phyloP scores from a whole-genome alignment of 225 moss, liverwort and hornwort genomes.

The Takakia lepidozioides region DNA sequence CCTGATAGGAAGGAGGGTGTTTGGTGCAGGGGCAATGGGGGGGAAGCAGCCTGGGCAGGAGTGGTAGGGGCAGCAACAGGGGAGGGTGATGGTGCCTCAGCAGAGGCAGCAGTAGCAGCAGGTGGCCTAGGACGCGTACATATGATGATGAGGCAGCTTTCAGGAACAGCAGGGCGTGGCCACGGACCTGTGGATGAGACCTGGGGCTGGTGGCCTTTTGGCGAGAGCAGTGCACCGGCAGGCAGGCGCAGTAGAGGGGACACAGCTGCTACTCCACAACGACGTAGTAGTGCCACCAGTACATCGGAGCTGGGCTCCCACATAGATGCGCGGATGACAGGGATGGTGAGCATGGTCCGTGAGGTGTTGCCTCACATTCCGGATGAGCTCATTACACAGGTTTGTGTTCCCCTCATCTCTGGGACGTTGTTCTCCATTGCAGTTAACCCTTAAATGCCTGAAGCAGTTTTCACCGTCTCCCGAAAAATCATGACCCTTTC shows the following conservation, averaged over 20 bases:
- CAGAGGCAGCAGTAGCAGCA: slow-evolving; percentile 39
- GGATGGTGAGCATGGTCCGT: slow-evolving; percentile 89
- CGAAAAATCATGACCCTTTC: too few relatives aligned
- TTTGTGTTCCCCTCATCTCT: slow-evolving; percentile 7
- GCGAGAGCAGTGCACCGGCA: slow-evolving; percentile 51
- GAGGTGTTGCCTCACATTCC: slow-evolving; percentile 92
- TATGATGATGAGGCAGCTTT: slow-evolving; percentile 78
- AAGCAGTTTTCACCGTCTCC: too few relatives aligned
- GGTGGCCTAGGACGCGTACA: slow-evolving; percentile 74
- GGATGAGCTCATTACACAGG: slow-evolving; percentile 98
- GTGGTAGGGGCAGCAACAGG: slow-evolving; percentile 34
- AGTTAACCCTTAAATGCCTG: too few relatives aligned
- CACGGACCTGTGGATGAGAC: slow-evolving; percentile 56
- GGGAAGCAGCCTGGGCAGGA: slow-evolving; percentile 57
- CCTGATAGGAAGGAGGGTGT: background rate
- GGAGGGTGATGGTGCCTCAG: slow-evolving; percentile 47
- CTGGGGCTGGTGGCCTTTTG: slow-evolving; percentile 95
- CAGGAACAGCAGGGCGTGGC: slow-evolving; percentile 61
- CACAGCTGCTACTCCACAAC: slow-evolving; percentile 24
- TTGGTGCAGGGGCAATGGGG: slow-evolving; percentile 50
- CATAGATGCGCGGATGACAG: slow-evolving; percentile 61
- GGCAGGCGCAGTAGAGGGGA: slow-evolving; percentile 51
- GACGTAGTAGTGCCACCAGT: slow-evolving; percentile 38
- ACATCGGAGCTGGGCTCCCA: slow-evolving; percentile 45
- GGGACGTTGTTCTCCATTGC: too few relatives aligned